These are phyloP conservation scores for Microdochium paspali DNA, from an alignment of 2,329 filamentous ascomycete genomes.

Conservation along the genomic window DNA sequence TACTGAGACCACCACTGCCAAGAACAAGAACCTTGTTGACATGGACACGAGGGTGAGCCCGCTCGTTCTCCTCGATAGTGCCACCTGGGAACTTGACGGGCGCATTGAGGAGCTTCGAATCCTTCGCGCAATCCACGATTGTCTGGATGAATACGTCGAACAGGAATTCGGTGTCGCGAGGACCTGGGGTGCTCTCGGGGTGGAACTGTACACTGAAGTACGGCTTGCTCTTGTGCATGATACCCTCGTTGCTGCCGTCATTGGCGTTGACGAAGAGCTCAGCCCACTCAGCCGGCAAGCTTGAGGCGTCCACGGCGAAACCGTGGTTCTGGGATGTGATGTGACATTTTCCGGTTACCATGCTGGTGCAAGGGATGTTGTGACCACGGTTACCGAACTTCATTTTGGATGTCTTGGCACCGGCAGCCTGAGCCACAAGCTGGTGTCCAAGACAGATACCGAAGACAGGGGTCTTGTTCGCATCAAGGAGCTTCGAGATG, in stretches of 20 bases:
- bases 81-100: slow-evolving; percentile 86
- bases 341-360: slow-evolving; percentile 93
- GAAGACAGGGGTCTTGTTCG: slow-evolving; percentile 79
- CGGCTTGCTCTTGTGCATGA: slow-evolving; percentile 74
- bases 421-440: slow-evolving; percentile 78
- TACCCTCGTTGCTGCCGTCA: slow-evolving; percentile 96
- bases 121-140: slow-evolving; percentile 61
- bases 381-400: slow-evolving; percentile 98
- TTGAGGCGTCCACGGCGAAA: slow-evolving; percentile 78
- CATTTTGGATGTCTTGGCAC: slow-evolving; percentile 86
- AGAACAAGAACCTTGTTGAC: slow-evolving; percentile 94
- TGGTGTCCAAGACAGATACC: slow-evolving; percentile 96
- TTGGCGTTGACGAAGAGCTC: slow-evolving; percentile 98
- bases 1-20: slow-evolving; percentile 89
- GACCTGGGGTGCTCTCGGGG: slow-evolving; percentile 91
- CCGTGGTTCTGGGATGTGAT: slow-evolving; percentile 99
- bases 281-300: slow-evolving; percentile 70
- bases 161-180: slow-evolving; percentile 89
- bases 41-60: slow-evolving; percentile 64
- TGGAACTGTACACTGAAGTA: slow-evolving; percentile 99
- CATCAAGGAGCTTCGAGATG: slow-evolving; percentile 65
- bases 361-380: slow-evolving; percentile 96
- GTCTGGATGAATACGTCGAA: slow-evolving; percentile 95
- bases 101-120: slow-evolving; percentile 55
- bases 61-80: slow-evolving; percentile 67